Evolutionary conservation across 1,139 yeast genomes (phyloP).

Genomic region (Nematodospora anomalae): DNA sequence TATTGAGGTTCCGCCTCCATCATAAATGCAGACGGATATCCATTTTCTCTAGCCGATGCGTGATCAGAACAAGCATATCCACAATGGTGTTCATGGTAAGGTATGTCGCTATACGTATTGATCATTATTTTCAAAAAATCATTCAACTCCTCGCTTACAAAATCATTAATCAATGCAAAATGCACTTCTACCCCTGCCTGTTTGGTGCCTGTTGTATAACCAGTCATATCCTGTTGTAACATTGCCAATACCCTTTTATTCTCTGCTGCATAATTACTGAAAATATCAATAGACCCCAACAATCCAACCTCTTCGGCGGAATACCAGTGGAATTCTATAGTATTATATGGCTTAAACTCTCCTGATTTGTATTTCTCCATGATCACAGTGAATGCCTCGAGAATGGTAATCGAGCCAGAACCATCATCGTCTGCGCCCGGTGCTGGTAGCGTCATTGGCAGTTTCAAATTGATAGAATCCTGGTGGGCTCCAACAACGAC

Average conservation of each 20-base stretch:
- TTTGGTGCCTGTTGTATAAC: conserved; percentile 59
- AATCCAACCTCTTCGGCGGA: conserved; percentile 95
- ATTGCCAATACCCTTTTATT: conserved; percentile 67
- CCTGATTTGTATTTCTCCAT: conserved; percentile 37
- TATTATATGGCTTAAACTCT: conserved; percentile 57
- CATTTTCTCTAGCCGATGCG: conserved; percentile 78
- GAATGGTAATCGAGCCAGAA: conserved; percentile 76
- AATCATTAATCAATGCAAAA: conserved; percentile 79
- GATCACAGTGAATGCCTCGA: conserved; percentile 72
- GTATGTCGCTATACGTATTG: conserved; percentile 60
- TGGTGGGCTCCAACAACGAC: conserved; percentile 89
- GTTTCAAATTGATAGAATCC: conserved; percentile 75
- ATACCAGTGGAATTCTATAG: conserved; percentile 90
- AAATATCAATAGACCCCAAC: conserved; percentile 81
- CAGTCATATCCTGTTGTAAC: conserved; percentile 97
- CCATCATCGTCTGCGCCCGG: conserved; percentile 99
- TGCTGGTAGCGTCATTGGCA: conserved; percentile 70
- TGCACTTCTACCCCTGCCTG: conserved; percentile 62
- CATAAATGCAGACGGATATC: conserved; percentile 81
- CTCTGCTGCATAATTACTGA: conserved; percentile 49
- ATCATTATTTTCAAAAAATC: conserved; percentile 63
- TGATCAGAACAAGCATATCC: conserved; percentile 96
- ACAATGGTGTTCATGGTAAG: conserved; percentile 73
- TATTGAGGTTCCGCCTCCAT: conserved; percentile 71
- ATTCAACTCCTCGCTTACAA: conserved; percentile 60